Conservation (phyloP, 805 yeast species). For the Starmerella kuoi region DNA sequence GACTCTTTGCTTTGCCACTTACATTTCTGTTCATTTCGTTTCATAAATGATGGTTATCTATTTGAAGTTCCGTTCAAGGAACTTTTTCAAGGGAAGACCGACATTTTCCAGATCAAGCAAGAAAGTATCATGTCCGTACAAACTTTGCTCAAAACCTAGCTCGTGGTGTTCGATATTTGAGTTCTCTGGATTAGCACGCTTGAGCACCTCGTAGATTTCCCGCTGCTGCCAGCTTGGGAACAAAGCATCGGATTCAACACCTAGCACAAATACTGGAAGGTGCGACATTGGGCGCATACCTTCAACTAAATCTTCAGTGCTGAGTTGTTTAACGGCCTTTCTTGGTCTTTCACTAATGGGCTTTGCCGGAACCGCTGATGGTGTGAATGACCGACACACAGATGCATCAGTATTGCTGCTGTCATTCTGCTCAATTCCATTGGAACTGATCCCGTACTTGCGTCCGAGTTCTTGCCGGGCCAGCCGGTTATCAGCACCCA, state of each 20-base stretch:
- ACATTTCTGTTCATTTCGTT: too few species aligned
- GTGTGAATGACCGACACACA: too few species aligned
- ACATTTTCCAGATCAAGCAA: slow-evolving; percentile 65
- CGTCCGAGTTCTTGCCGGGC: slow-evolving; percentile 7
- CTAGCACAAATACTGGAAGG: slow-evolving; percentile 62
- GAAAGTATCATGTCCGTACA: slow-evolving; percentile 88
- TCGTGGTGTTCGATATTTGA: slow-evolving; percentile 51
- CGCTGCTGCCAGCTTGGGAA: slow-evolving; percentile 93
- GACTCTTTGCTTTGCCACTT: too few species aligned
- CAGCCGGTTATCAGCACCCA: slow-evolving; percentile 34
- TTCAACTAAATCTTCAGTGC: slow-evolving; percentile 45
- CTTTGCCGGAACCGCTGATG: slow-evolving; percentile 37
- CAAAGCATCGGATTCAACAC: slow-evolving; percentile 84
- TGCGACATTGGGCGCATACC: slow-evolving; percentile 56
- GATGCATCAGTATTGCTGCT: slow-evolving; percentile 2
- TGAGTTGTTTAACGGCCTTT: slow-evolving; percentile 20
- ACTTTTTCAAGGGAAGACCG: slow-evolving; percentile 60
- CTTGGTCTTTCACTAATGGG: slow-evolving; percentile 46
- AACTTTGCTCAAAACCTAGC: slow-evolving; percentile 60
- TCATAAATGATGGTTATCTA: too few species aligned
- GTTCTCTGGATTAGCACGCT: slow-evolving; percentile 23
- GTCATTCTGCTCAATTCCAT: neutral
- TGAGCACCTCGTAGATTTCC: slow-evolving; percentile 56
- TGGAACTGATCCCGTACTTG: slow-evolving; percentile 2
- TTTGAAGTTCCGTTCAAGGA: slow-evolving; percentile 34